phyloP scores from a whole-genome alignment of 768 basidiomycete genomes.

The Coprinellus aureogranulatus region DNA sequence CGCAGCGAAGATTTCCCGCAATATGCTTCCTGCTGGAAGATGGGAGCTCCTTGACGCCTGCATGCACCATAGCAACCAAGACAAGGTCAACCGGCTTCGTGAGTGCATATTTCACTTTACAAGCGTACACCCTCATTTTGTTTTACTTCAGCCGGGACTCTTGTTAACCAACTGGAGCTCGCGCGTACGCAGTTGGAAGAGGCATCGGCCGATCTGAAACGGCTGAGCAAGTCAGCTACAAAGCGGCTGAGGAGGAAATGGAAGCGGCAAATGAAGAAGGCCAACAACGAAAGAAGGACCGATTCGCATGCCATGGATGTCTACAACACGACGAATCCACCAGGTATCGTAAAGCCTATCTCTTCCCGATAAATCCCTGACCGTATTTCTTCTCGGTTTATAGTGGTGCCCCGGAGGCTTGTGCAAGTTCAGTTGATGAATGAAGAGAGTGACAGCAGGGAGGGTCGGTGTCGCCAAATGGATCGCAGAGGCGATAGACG shows the following conservation, averaged over 20 bases:
- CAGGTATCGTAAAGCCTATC: not conserved
- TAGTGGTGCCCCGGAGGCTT: not conserved
- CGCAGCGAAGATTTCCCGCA: constrained; percentile 1
- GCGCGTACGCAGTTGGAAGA: not conserved
- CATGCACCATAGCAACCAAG: constrained; percentile 9
- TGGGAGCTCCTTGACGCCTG: constrained; percentile 18
- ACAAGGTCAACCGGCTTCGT: constrained; percentile 8
- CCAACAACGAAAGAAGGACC: not conserved
- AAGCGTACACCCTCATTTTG: not conserved
- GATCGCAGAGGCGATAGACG: too few relatives aligned
- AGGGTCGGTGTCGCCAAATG: too few relatives aligned
- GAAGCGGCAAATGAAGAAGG: not conserved
- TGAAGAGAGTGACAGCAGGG: too few relatives aligned
- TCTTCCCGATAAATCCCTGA: not conserved
- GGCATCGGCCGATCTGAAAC: not conserved
- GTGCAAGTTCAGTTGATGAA: too few relatives aligned
- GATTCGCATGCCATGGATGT: not conserved
- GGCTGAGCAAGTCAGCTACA: not conserved
- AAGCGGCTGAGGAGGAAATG: not conserved
- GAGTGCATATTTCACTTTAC: too few relatives aligned
- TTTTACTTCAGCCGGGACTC: not conserved
- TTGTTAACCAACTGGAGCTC: not conserved
- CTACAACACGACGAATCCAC: not conserved
- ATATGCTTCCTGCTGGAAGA: constrained; percentile 7
- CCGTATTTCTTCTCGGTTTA: too few relatives aligned